These are phyloP conservation scores for Pseudomonodictys pantanalensis DNA, from an alignment of 495 filamentous ascomycete genomes.

Conservation along the genomic window DNA sequence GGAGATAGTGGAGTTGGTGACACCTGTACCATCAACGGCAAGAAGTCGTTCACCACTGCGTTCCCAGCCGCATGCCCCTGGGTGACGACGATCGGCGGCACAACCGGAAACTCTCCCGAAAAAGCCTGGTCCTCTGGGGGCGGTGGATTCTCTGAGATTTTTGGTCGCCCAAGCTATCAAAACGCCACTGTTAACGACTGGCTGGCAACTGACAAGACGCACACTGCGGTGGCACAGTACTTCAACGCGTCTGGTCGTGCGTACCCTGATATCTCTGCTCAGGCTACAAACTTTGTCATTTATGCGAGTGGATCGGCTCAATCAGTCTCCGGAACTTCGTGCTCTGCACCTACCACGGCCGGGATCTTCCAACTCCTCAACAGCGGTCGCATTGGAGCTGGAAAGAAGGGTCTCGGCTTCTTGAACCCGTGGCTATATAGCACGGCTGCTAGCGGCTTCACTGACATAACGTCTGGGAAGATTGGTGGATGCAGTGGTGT, in stretches of 20 bases:
- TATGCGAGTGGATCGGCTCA: not conserved
- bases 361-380: slow-evolving; percentile 16
- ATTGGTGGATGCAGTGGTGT: slow-evolving; percentile 3
- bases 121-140: not conserved
- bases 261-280: slow-evolving; percentile 21
- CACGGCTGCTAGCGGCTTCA: slow-evolving; percentile 3
- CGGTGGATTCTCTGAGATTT: slow-evolving; percentile 26
- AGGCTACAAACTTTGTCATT: slow-evolving; percentile 12
- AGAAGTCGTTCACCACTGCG: slow-evolving; percentile 9
- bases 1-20: slow-evolving; percentile 17
- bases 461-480: slow-evolving; percentile 14
- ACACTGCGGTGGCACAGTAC: slow-evolving; percentile 3
- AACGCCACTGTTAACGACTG: slow-evolving; percentile 9
- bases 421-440: slow-evolving; percentile 20
- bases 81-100: slow-evolving; percentile 21
- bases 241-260: slow-evolving; percentile 20
- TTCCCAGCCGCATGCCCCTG: slow-evolving; percentile 22
- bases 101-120: slow-evolving; percentile 7
- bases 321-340: slow-evolving; percentile 6
- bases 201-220: slow-evolving; percentile 9
- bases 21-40: slow-evolving; percentile 10
- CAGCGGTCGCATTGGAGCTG: slow-evolving; percentile 12
- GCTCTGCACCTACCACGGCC: slow-evolving; percentile 12
- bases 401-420: slow-evolving; percentile 19
- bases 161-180: slow-evolving; percentile 18